Conservation (phyloP, 2,329 filamentous ascomycete species). For the Xylariaceae sp. region DNA sequence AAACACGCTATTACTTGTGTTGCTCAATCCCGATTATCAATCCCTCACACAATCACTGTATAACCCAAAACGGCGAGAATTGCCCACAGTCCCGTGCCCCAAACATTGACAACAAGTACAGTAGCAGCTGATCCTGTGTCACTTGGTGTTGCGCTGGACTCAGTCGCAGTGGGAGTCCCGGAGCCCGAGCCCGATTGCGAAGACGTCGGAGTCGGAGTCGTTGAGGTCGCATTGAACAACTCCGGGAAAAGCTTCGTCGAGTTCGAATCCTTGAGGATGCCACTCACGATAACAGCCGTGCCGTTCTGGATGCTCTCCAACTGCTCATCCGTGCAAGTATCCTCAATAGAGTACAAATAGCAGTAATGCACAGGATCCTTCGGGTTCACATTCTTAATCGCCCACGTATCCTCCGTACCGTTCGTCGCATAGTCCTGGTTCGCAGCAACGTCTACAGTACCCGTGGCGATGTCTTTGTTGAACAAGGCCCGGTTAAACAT, state of each 20-base stretch:
- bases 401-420: constrained; percentile 34
- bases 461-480: constrained; percentile 47
- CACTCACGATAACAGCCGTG: constrained; percentile 31
- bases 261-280: constrained; percentile 28
- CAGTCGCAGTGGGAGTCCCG: not conserved
- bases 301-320: constrained; percentile 35
- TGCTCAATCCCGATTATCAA: too few relatives aligned
- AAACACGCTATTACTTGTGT: too few relatives aligned
- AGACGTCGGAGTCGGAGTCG: not conserved
- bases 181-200: not conserved
- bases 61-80: not conserved
- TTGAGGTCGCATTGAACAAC: constrained; percentile 15
- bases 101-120: not conserved
- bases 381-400: constrained; percentile 46
- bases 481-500: constrained; percentile 51
- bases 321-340: constrained; percentile 49
- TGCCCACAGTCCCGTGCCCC: not conserved
- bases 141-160: not conserved
- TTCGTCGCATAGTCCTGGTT: constrained; percentile 37
- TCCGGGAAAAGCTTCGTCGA: constrained; percentile 29
- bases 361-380: constrained; percentile 50
- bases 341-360: constrained; percentile 50
- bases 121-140: not conserved
- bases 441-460: constrained; percentile 45
- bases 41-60: not conserved